Conservation (phyloP, 2,329 filamentous ascomycete genomes). For the Colletotrichum gigasporum region DNA sequence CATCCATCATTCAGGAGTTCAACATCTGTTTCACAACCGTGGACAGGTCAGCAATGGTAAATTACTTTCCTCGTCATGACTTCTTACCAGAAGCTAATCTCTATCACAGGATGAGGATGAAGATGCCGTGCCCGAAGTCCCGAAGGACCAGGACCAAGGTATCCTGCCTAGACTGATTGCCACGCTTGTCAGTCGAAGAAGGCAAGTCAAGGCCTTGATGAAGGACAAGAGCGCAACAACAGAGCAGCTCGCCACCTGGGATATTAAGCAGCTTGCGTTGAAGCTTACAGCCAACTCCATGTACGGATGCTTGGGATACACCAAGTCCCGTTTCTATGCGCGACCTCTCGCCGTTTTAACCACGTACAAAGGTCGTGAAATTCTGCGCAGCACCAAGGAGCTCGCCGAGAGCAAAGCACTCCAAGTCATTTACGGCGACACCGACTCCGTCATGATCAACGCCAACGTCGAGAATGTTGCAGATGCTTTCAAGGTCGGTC, state of each 20-base stretch:
- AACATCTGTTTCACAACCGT: conserved; percentile 99
- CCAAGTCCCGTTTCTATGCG: conserved; percentile 96
- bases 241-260: conserved; percentile 93
- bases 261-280: conserved; percentile 95
- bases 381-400: conserved; percentile 94
- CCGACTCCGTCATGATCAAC: conserved; percentile 99
- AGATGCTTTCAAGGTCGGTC: conserved; percentile 89
- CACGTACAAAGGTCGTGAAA: conserved; percentile 97
- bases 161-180: conserved; percentile 91
- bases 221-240: conserved; percentile 88
- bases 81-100: conserved; percentile 39
- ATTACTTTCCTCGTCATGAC: conserved; percentile 38
- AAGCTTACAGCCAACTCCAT: conserved; percentile 99
- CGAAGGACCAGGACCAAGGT: conserved; percentile 79
- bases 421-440: conserved; percentile 98
- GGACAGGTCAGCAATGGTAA: conserved; percentile 77
- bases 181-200: conserved; percentile 86
- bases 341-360: conserved; percentile 94
- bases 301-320: conserved; percentile 98
- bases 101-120: conserved; percentile 71
- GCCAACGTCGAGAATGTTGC: conserved; percentile 94
- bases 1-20: conserved; percentile 98
- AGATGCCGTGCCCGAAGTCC: conserved; percentile 89
- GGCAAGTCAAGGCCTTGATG: conserved; percentile 96
- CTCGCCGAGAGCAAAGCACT: conserved; percentile 91